Base-by-base conservation (phyloP, 2,329 filamentous ascomycete genomes). In the Leptographium radiaticola region DNA sequence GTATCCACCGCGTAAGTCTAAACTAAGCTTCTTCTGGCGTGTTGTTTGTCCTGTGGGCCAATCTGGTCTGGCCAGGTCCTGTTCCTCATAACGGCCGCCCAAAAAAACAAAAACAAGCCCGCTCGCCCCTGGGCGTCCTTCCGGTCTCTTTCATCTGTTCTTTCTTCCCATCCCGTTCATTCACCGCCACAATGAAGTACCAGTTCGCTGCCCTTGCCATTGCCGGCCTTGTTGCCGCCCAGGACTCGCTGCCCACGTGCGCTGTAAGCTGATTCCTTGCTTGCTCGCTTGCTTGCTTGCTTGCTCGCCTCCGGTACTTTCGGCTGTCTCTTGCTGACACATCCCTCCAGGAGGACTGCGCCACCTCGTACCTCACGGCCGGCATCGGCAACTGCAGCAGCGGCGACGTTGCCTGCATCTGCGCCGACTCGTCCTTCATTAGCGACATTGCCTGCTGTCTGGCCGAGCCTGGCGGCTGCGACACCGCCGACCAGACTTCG, bases 171-270 rank as follows among this genome's bases (percentile, higher is more conserved):
- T 25, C 10, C 25, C 25, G 25, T 25, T 25, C 25, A 25, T 25
- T 33, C 10, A 25, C 15, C 46, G 15, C 16, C 52, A 55, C 34
- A 42, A 79, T 79, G 76, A 77, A 75, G 68, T 56, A 68, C 57
- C 56, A 25, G 25, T 25, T 60, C 38, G 56, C 60, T 54, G 65
- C 74, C 55, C 60, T 75, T 61, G 65, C 77, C 59, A 64, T 72
- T 57, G 66, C 80, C 61, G 73, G 73, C 67, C 67, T 81, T 56
- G 72, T 76, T 58, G 67, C 70, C 57, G 75, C 75, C 42, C 77
- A 79, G 63, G 59, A 62, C 34, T 62, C 61, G 42, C 71, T 78
- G 49, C 81, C 77, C 16, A 56, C 58, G 11, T 84, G 75, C 61
- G 79, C 79, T 59, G 79, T 83, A 71, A 62, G 77, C 73, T 16